phyloP scores from a whole-genome alignment of 78 protist genomes.

The Dictyostelium purpureum region DNA sequence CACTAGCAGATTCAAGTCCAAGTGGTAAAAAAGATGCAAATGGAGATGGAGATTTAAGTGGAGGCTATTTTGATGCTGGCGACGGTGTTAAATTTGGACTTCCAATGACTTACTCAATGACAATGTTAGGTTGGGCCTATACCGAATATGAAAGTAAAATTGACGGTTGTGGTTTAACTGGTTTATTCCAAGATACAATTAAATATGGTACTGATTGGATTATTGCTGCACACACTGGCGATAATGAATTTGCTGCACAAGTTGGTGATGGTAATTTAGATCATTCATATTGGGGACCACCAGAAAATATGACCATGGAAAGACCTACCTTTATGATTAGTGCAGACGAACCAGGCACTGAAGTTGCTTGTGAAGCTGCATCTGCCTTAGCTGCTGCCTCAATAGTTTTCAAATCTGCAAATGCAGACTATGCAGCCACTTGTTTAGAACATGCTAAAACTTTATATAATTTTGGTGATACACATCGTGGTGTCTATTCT shows the following conservation, averaged over 20 bases:
- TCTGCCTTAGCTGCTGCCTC: conserved; percentile 66
- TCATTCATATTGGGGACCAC: conserved; percentile 73
- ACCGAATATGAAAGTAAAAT: conserved; percentile 18
- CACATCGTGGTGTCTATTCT: conserved; percentile 59
- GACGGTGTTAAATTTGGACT: conserved; percentile 69
- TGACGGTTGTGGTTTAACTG: conserved; percentile 1
- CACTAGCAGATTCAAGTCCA: conserved; percentile 2
- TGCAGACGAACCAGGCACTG: conserved; percentile 69
- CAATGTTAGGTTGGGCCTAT: conserved; percentile 73
- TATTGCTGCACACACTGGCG: conserved; percentile 54
- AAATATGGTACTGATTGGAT: conserved; percentile 80
- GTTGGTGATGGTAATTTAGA: conserved; percentile 58
- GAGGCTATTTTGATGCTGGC: conserved; percentile 81
- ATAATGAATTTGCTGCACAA: conserved; percentile 35
- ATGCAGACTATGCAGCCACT: conserved; percentile 25
- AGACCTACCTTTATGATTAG: conserved; percentile 26
- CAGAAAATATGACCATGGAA: conserved; percentile 14
- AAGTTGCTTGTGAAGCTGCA: conserved; percentile 62
- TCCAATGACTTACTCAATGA: conserved; percentile 77
- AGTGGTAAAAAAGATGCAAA: neutral
- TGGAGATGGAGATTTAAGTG: conserved; percentile 70
- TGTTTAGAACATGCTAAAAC: conserved; percentile 53
- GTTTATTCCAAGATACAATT: conserved; percentile 27
- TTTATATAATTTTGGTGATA: conserved; percentile 54
- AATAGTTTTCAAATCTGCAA: neutral